Base-by-base conservation (phyloP, 805 yeast genomes). In the Pichia cephalocereana region DNA sequence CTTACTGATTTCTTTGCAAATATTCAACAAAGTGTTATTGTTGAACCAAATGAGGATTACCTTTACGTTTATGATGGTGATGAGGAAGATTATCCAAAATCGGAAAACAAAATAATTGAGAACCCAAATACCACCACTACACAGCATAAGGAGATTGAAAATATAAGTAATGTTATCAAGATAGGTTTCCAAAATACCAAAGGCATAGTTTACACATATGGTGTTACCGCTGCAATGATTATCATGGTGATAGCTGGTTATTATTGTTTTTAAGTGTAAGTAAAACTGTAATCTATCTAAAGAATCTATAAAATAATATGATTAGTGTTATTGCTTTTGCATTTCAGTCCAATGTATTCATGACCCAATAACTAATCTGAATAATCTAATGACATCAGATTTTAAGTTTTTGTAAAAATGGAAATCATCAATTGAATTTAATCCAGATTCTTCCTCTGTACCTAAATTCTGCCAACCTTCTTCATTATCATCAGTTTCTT, bases 1-100 rank as follows among this genome's bases (percentile, higher is more conserved):
- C 76, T 93, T 54, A 90, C 98, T 0, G 98, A 93, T 62, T 93
- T 93, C 63, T 90, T 93, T 57, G 99, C 97, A 2, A 88, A 88
- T 56, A 85, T 89, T 19, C 96, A 89, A 64, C 79, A 82, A 47
- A 85, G 86, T 2, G 74, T 84, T 3, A 66, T 80, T n/a, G 69
- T 64, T 6, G 51, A 48, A 19, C 51, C 51, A 8, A 39, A 31
- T 44, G 51, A 48, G 6, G 45, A 48, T 41, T 44, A 18, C 15
- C 14, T 48, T 1, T 48, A 48, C 19, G 43, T 48, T 11, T 48
- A 48, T 37, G 51, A 48, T 40, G 47, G 44, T 43, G 71, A 74
- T 46, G 76, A 72, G 8, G 82, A 79, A 47, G 72, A 70, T 46
- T 81, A 76, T 50, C 62, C 64, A 32, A 23, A 15, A 19, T 8